A percentile compares a stretch with the other conserved stretches of the same genome.
phyloP scores from a whole-genome alignment of 768 basidiomycete species.

The Termitomyces sp. region DNA sequence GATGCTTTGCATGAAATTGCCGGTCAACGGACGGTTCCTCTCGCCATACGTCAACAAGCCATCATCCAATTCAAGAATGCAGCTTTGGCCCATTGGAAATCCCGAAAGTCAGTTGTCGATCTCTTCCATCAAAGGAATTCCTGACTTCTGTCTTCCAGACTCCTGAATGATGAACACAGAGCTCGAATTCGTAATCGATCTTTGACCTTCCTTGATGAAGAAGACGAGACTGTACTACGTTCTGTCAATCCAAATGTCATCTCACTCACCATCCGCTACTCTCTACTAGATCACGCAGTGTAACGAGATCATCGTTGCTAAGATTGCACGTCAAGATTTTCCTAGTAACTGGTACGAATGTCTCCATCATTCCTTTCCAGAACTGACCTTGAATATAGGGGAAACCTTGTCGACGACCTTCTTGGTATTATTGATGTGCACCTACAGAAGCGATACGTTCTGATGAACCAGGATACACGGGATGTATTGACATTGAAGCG shows the following conservation, averaged over 20 bases:
- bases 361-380: background rate
- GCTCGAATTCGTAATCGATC: conserved; percentile 57
- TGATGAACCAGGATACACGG: conserved; percentile 32
- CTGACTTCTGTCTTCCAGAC: conserved; percentile 30
- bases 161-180: conserved; percentile 65
- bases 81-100: conserved; percentile 69
- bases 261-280: conserved; percentile 2
- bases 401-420: conserved; percentile 49
- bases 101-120: conserved; percentile 51
- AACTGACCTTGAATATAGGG: conserved; percentile 35
- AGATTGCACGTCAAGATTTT: conserved; percentile 75
- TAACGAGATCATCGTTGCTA: conserved; percentile 69
- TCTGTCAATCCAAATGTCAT: conserved; percentile 1
- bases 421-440: conserved; percentile 48
- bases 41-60: conserved; percentile 68
- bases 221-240: conserved; percentile 63
- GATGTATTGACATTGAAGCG: conserved; percentile 51
- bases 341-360: conserved; percentile 58
- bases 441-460: conserved; percentile 43
- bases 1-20: conserved; percentile 73
- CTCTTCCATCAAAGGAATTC: background rate
- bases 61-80: conserved; percentile 90
- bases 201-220: conserved; percentile 65
- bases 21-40: conserved; percentile 49
- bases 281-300: conserved; percentile 64